phyloP scores from a whole-genome alignment of 805 yeast species.

The Candida loeiensis region DNA sequence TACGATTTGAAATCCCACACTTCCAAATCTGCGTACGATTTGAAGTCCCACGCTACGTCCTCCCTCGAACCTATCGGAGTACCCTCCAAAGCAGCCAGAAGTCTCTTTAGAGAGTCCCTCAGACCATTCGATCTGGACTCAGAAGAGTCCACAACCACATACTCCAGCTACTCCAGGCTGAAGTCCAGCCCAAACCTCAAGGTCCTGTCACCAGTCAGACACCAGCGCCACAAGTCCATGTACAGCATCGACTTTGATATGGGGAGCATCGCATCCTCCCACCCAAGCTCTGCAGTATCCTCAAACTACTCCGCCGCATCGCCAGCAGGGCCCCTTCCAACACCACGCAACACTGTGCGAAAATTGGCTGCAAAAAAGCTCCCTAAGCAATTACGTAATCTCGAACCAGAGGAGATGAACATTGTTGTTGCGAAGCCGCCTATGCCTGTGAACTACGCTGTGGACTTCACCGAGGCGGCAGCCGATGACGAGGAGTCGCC shows the following conservation, averaged over 20 bases:
- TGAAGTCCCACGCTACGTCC: too few species aligned
- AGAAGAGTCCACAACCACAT: constrained; percentile 24
- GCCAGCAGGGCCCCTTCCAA: constrained; percentile 5
- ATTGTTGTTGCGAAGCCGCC: constrained; percentile 40
- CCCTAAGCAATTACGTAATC: not conserved
- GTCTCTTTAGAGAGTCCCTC: constrained; percentile 26
- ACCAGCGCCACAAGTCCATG: constrained; percentile 40
- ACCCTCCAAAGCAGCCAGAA: constrained; percentile 31
- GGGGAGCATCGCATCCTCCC: constrained; percentile 5
- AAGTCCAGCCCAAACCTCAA: constrained; percentile 20
- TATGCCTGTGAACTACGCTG: constrained; percentile 30
- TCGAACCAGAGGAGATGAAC: constrained; percentile 7
- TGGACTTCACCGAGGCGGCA: constrained; percentile 38
- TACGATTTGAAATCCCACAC: too few species aligned
- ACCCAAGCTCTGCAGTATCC: constrained; percentile 7
- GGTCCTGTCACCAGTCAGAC: constrained; percentile 25
- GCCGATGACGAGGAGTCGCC: constrained; percentile 7
- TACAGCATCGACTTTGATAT: constrained; percentile 25
- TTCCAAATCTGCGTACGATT: too few species aligned
- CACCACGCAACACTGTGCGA: constrained; percentile 3
- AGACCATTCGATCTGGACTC: constrained; percentile 22
- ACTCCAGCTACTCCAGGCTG: constrained; percentile 8
- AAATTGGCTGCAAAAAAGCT: not conserved
- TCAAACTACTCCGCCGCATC: constrained; percentile 1
- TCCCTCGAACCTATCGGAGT: constrained; percentile 37